Evolutionary conservation across 495 filamentous ascomycete genomes (phyloP), one percentile per base, ranked within the genome.

Genomic region (Annulohypoxylon moriforme): DNA sequence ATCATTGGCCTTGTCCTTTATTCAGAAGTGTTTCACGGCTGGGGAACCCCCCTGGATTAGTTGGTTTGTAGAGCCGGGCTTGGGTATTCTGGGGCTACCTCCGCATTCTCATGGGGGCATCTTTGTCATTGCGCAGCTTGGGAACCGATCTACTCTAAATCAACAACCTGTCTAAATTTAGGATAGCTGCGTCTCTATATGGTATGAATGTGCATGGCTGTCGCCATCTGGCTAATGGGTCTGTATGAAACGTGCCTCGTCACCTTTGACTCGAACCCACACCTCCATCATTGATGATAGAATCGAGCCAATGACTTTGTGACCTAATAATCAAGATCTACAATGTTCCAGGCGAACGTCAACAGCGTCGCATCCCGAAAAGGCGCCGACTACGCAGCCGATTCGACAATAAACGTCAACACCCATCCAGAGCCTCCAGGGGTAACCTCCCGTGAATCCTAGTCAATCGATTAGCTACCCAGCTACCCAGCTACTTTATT

Each of bases 331-430:
- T 46, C 67, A 64, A 69, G 67, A 69, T 69, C 67, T 69, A 59
- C 67, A 64, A 27, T 57, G 34, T 40, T 20, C 31, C 38, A 47
- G 20, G 50, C 31, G 29, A 44, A 33, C n/a, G 53, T 63, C 14
- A 29, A 40, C 40, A 50, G 66, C 36, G 36, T 36, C 38, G 27
- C 31, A 50, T 38, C 42, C 67, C 67, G 67, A 69, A 55, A 63
- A 69, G 67, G 44, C 49, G 60, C 67, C 67, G 66, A 68, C 58
- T 13, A 49, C 49, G 34, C 36, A 47, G 36, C 65, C 65, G 66
- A 69, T 63, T 69, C 66, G 66, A 69, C 29, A 34, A 56, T 27
- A 27, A 25, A 34, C 36, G 34, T 4, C 13, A 50, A 22, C 22
- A 36, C 33, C 40, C 42, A 36, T 64, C 29, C 33, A 33, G 60